Percentiles rank a stretch among this genome's conserved stretches.
Evolutionary conservation across 2,329 filamentous ascomycete genomes (phyloP).

Genomic region (Ascochyta rabiei): DNA sequence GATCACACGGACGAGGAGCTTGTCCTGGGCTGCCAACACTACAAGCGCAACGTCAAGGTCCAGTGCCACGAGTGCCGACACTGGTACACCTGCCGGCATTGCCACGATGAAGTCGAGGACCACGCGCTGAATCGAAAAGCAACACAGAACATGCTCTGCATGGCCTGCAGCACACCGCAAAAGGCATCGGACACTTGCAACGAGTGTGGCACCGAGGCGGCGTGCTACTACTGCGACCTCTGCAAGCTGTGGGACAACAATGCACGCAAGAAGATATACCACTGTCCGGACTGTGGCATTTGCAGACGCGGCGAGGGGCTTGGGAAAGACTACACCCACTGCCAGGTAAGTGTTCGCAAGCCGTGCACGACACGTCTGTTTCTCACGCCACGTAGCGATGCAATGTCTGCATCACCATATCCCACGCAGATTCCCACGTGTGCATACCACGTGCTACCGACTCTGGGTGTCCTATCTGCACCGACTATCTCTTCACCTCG

Average conservation of each 20-base stretch:
- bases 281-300: conserved; percentile 94
- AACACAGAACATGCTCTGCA: conserved; percentile 96
- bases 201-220: conserved; percentile 76
- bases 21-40: conserved; percentile 82
- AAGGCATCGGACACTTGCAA: conserved; percentile 78
- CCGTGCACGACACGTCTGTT: conserved; percentile 7
- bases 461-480: conserved; percentile 95
- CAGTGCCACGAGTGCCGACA: conserved; percentile 88
- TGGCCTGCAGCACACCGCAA: conserved; percentile 89
- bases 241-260: conserved; percentile 99
- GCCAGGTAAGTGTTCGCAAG: conserved; percentile 70
- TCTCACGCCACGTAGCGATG: conserved; percentile 58
- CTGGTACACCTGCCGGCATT: conserved; percentile 96
- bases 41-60: conserved; percentile 93
- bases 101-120: conserved; percentile 83
- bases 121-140: conserved; percentile 79
- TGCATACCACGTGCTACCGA: conserved; percentile 95
- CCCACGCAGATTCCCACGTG: conserved; percentile 81
- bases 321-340: conserved; percentile 97
- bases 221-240: conserved; percentile 89
- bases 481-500: conserved; percentile 95
- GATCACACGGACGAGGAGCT: conserved; percentile 56
- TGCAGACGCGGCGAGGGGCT: conserved; percentile 89
- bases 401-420: conserved; percentile 91
- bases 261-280: conserved; percentile 87